A percentile compares a stretch with the other conserved stretches of the same genome.
Evolutionary conservation across 148 eudicot genomes (phyloP).

Genomic region (Salicornia ramosissima): DNA sequence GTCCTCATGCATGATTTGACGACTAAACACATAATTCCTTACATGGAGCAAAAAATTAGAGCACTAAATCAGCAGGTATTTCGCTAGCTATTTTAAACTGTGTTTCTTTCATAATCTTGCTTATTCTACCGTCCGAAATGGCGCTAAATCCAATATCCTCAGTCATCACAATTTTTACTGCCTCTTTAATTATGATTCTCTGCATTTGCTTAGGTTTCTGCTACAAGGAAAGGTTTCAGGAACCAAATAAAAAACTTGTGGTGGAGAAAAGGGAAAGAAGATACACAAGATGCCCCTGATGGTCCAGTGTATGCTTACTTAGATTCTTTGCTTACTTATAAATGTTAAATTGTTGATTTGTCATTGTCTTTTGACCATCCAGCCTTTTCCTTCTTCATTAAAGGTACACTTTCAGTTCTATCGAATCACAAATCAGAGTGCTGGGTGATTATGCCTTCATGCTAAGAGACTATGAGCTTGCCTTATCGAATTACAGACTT

Average conservation of each 20-base stretch:
- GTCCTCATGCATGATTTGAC: constrained; percentile 70
- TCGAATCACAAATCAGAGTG: constrained; percentile 91
- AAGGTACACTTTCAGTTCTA: constrained; percentile 95
- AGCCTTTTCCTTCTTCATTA: constrained; percentile 18
- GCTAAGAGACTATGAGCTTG: constrained; percentile 95
- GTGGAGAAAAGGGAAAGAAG: constrained; percentile 99
- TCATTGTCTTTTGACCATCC: constrained; percentile 25
- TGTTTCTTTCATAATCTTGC: not conserved
- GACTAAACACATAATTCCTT: constrained; percentile 77
- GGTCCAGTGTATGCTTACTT: constrained; percentile 59
- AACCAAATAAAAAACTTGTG: constrained; percentile 97
- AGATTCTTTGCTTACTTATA: constrained; percentile 4
- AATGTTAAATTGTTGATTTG: not conserved
- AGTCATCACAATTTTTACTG: not conserved
- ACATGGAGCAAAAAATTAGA: constrained; percentile 92
- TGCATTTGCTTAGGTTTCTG: constrained; percentile 61
- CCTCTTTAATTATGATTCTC: constrained; percentile 12
- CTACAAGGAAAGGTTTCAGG: constrained; percentile 96
- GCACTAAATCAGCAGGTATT: constrained; percentile 88
- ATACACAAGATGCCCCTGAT: constrained; percentile 55
- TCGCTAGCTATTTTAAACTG: not conserved
- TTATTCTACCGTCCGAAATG: not conserved
- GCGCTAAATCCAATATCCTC: constrained; percentile 6
- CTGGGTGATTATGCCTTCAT: constrained; percentile 97
- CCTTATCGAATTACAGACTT: constrained; percentile 85